Conservation (phyloP, 2,329 filamentous ascomycete genomes). For the Diaporthe nobilis region DNA sequence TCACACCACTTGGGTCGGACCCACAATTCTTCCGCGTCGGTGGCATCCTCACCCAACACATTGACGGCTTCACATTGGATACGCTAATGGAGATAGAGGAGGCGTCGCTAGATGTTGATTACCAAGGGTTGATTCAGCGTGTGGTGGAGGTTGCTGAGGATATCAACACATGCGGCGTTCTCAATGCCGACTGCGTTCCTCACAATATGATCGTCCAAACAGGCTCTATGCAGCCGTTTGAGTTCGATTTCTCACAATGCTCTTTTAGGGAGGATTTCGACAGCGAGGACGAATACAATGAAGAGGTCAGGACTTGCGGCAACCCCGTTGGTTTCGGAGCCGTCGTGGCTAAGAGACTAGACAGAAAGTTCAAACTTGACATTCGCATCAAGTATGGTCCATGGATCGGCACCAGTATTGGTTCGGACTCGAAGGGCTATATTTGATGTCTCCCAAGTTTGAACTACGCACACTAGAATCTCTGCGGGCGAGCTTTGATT, state of each 20-base stretch:
- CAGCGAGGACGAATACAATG: constrained; percentile 14
- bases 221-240: constrained; percentile 13
- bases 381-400: background rate
- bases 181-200: background rate
- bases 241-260: background rate
- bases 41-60: constrained; percentile 6
- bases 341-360: constrained; percentile 6
- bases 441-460: background rate
- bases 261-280: constrained; percentile 16
- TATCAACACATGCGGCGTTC: constrained; percentile 1
- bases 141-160: constrained; percentile 12
- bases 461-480: background rate
- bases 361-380: constrained; percentile 6
- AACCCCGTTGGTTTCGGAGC: background rate
- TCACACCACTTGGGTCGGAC: background rate
- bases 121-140: background rate
- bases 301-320: background rate
- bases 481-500: constrained; percentile 1
- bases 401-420: background rate
- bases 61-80: constrained; percentile 8
- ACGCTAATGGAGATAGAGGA: background rate
- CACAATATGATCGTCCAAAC: constrained; percentile 1
- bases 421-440: background rate
- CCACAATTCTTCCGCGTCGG: background rate
- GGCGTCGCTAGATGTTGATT: background rate